A percentile compares a stretch with the other conserved stretches of the same genome.
phyloP scores from a whole-genome alignment of 129 eudicot species.

The Rutidosis leptorrhynchoides region DNA sequence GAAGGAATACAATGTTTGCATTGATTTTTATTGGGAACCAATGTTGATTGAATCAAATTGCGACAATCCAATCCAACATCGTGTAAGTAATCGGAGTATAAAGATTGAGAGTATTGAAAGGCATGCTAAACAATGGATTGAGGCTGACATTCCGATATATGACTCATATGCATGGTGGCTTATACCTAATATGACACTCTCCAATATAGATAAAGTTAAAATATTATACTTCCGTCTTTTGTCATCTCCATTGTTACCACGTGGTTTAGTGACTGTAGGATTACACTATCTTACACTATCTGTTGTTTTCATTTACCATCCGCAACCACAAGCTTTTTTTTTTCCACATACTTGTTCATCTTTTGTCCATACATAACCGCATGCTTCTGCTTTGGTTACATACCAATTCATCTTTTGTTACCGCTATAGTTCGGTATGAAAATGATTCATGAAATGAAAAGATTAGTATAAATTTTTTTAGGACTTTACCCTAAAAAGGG shows the following conservation, averaged over 20 bases:
- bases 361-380: too few relatives aligned
- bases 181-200: constrained; percentile 40
- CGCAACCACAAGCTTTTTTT: too few relatives aligned
- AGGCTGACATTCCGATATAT: constrained; percentile 56
- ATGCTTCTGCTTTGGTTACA: not conserved
- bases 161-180: constrained; percentile 54
- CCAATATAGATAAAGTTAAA: too few relatives aligned
- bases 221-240: too few relatives aligned
- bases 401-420: too few relatives aligned
- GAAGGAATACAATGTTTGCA: constrained; percentile 61
- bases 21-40: constrained; percentile 73
- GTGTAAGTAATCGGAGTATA: constrained; percentile 46
- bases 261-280: not conserved
- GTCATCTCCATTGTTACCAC: too few relatives aligned
- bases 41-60: constrained; percentile 67
- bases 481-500: constrained; percentile 23
- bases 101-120: constrained; percentile 50
- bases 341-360: too few relatives aligned
- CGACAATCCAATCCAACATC: constrained; percentile 54
- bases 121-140: constrained; percentile 58
- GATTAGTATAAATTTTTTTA: not conserved
- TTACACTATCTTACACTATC: too few relatives aligned
- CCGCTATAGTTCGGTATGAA: too few relatives aligned
- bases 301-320: too few relatives aligned
- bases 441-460: too few relatives aligned